Percentiles rank a stretch among this genome's conserved stretches.
Conservation (phyloP, 306 rosid species). For the Cicer bijugum region DNA sequence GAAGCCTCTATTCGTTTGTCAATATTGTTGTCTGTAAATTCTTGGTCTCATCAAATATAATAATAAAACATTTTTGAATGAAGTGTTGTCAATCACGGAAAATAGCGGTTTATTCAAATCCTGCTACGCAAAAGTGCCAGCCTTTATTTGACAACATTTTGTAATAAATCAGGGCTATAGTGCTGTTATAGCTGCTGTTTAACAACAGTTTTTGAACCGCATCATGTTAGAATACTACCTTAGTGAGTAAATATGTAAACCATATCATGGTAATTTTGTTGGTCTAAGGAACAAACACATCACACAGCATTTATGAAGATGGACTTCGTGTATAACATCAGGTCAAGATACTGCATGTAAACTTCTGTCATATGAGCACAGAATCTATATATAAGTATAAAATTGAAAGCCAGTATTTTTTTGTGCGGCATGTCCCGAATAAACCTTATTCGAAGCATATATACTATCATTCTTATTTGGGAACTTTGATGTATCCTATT, state of each 20-base stretch:
- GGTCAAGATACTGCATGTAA: slow-evolving; percentile 15
- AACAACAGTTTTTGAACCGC: background rate
- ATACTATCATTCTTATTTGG: slow-evolving; percentile 23
- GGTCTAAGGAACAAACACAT: background rate
- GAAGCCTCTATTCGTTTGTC: slow-evolving; percentile 15
- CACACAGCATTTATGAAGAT: slow-evolving; percentile 4
- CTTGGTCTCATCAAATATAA: background rate
- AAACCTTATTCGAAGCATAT: background rate
- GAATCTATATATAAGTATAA: too few species aligned
- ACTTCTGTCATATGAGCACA: slow-evolving; percentile 5
- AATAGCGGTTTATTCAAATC: too few species aligned
- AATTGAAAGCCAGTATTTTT: background rate
- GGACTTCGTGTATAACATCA: background rate
- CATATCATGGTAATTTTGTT: slow-evolving; percentile 21
- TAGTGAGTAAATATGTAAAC: background rate
- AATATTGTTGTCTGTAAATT: slow-evolving; percentile 12
- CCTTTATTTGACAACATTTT: too few species aligned
- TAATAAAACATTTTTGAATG: background rate
- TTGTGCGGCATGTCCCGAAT: background rate
- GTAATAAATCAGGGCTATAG: too few species aligned
- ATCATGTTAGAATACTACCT: background rate
- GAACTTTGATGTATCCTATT: slow-evolving; percentile 3
- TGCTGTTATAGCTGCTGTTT: too few species aligned
- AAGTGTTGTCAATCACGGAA: too few species aligned
- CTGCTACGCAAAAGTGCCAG: too few species aligned